phyloP scores from a whole-genome alignment of 495 filamentous ascomycete genomes.

The Rusavskia elegans region DNA sequence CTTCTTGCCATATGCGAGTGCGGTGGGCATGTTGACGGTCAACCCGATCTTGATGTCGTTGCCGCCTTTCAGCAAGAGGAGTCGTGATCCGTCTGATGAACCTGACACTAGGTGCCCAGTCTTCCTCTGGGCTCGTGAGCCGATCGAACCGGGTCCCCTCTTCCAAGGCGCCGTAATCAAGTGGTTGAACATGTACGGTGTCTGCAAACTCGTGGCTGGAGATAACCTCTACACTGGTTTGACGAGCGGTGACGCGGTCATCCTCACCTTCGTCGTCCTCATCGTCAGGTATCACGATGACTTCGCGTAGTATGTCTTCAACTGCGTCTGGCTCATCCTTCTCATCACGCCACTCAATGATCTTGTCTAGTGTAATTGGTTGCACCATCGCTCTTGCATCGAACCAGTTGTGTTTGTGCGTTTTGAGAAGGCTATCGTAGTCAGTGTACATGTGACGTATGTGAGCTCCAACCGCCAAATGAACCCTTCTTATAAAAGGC shows the following conservation, averaged over 20 bases:
- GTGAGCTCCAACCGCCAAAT: conserved; percentile 72
- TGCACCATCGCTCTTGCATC: conserved; percentile 60
- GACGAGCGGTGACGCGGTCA: conserved; percentile 3
- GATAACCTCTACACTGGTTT: conserved; percentile 6
- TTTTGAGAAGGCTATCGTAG: conserved; percentile 63
- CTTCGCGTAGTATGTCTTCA: conserved; percentile 31
- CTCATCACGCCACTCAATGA: conserved; percentile 78
- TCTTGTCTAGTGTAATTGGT: conserved; percentile 48
- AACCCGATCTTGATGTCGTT: background rate
- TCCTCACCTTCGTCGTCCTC: conserved; percentile 23
- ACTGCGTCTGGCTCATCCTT: conserved; percentile 18
- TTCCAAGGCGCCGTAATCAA: conserved; percentile 3
- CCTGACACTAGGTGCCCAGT: background rate
- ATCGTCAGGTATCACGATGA: conserved; percentile 29
- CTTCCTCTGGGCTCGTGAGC: conserved; percentile 1
- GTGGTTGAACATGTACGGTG: conserved; percentile 3
- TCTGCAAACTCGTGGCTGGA: conserved; percentile 1
- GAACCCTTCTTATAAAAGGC: conserved; percentile 55
- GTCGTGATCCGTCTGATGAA: background rate
- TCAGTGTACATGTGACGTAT: conserved; percentile 75
- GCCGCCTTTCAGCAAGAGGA: background rate
- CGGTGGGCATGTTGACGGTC: conserved; percentile 5
- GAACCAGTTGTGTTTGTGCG: conserved; percentile 33
- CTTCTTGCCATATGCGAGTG: conserved; percentile 6
- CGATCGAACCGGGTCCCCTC: background rate